Evolutionary conservation across 495 filamentous ascomycete genomes (phyloP).

Genomic region (Umbilicaria muhlenbergii): DNA sequence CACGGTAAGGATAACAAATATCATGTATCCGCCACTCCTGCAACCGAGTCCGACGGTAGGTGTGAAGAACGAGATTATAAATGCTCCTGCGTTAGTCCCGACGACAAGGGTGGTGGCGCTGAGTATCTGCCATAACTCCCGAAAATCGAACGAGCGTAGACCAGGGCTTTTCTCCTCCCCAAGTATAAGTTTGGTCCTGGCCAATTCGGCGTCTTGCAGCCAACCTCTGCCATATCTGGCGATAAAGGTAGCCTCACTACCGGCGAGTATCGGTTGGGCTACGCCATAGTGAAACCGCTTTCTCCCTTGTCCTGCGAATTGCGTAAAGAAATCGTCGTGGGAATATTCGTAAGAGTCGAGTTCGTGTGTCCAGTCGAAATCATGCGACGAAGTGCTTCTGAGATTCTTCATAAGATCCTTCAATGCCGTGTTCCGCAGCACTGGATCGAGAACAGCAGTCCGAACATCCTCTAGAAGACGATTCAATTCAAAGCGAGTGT

Average conservation of each 20-base stretch:
- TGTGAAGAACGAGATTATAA: slow-evolving; percentile 22
- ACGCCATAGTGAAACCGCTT: slow-evolving; percentile 24
- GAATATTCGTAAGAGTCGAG: slow-evolving; percentile 3
- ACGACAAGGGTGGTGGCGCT: slow-evolving; percentile 10
- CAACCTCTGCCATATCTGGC: slow-evolving; percentile 20
- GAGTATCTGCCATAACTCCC: slow-evolving; percentile 25
- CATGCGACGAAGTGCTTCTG: not conserved
- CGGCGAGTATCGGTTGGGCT: slow-evolving; percentile 15
- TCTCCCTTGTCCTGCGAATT: slow-evolving; percentile 31
- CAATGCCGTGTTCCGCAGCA: slow-evolving; percentile 8
- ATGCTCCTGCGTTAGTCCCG: slow-evolving; percentile 1
- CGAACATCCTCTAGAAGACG: slow-evolving; percentile 18
- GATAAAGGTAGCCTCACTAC: slow-evolving; percentile 16
- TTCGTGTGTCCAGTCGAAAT: slow-evolving; percentile 3
- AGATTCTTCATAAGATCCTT: not conserved
- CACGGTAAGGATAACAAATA: slow-evolving; percentile 21
- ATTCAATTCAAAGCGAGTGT: slow-evolving; percentile 23
- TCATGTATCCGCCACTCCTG: slow-evolving; percentile 29
- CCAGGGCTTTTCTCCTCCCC: slow-evolving; percentile 10
- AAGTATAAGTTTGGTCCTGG: slow-evolving; percentile 17
- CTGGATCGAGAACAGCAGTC: slow-evolving; percentile 13
- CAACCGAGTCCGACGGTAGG: slow-evolving; percentile 35
- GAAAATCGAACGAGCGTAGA: slow-evolving; percentile 22
- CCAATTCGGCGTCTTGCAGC: slow-evolving; percentile 7
- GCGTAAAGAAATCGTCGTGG: slow-evolving; percentile 13